These are phyloP conservation scores for Knufia petricola DNA, from an alignment of 2,329 filamentous ascomycete genomes.

Conservation along the genomic window DNA sequence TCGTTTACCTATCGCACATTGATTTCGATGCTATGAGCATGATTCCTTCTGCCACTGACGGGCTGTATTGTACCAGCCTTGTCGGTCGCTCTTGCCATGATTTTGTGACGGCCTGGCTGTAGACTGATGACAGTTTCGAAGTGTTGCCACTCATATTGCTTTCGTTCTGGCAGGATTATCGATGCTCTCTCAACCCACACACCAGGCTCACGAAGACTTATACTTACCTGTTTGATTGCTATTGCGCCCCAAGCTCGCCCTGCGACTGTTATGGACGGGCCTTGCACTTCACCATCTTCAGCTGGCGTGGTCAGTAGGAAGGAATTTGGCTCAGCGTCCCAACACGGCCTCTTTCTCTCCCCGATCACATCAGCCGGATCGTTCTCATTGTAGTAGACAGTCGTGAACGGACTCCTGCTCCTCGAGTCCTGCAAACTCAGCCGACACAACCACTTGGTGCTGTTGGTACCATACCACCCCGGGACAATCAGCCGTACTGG, in stretches of 20 bases:
- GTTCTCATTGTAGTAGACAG: slow-evolving; percentile 19
- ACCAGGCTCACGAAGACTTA: slow-evolving; percentile 12
- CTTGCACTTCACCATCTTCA: slow-evolving; percentile 10
- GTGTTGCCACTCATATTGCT: slow-evolving; percentile 18
- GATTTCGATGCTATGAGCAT: slow-evolving; percentile 17
- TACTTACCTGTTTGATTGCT: slow-evolving; percentile 14
- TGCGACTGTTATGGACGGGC: slow-evolving; percentile 11
- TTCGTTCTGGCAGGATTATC: slow-evolving; percentile 6
- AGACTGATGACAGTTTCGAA: slow-evolving; percentile 11
- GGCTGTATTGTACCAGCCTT: slow-evolving; percentile 12
- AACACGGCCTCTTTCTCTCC: slow-evolving; percentile 15
- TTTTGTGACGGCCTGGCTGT: slow-evolving; percentile 10
- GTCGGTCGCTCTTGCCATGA: slow-evolving; percentile 16
- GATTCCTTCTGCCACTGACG: slow-evolving; percentile 15
- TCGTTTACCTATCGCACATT: not conserved
- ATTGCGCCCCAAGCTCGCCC: slow-evolving; percentile 18
- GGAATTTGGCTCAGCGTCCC: slow-evolving; percentile 20
- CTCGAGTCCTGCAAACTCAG: slow-evolving; percentile 15
- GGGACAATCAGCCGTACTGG: slow-evolving; percentile 20
- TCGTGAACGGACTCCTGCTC: slow-evolving; percentile 17
- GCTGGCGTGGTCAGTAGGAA: slow-evolving; percentile 16
- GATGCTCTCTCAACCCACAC: slow-evolving; percentile 10
- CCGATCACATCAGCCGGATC: slow-evolving; percentile 15
- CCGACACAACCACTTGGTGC: slow-evolving; percentile 18
- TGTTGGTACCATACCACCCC: slow-evolving; percentile 20